Percentiles rank a stretch among this genome's conserved stretches.
Conservation (phyloP, 306 rosid species). For the Medicago ruthenica region DNA sequence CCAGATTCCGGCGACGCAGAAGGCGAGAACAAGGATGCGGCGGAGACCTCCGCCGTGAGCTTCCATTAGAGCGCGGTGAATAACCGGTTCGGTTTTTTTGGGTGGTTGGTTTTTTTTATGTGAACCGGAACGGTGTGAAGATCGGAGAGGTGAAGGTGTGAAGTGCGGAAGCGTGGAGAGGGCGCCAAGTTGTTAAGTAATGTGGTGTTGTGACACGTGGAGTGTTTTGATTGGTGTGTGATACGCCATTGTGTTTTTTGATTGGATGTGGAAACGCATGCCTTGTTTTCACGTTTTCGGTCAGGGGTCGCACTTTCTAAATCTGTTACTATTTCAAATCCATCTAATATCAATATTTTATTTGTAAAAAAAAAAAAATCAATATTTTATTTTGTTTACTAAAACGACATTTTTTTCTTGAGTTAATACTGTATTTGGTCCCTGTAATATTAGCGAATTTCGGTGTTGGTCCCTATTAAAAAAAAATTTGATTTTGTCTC, state of each 20-base stretch:
- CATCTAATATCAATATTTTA: too few species aligned
- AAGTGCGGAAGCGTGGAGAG: neutral
- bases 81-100: conserved; percentile 28
- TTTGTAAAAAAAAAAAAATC: too few species aligned
- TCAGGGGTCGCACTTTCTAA: neutral
- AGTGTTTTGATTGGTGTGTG: conserved; percentile 39
- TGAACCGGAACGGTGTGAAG: conserved; percentile 1
- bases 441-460: too few species aligned
- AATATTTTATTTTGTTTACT: too few species aligned
- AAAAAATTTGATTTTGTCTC: too few species aligned
- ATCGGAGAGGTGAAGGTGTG: neutral
- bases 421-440: too few species aligned
- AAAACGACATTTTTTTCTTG: too few species aligned
- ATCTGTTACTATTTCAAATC: neutral
- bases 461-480: too few species aligned
- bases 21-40: conserved; percentile 74
- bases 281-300: conserved; percentile 26
- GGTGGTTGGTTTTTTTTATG: neutral
- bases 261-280: conserved; percentile 75
- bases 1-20: conserved; percentile 95
- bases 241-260: conserved; percentile 44
- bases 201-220: conserved; percentile 72
- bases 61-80: conserved; percentile 64
- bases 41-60: conserved; percentile 78
- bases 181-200: conserved; percentile 43